A percentile compares a stretch with the other conserved stretches of the same genome.
Evolutionary conservation across 2,329 filamentous ascomycete genomes (phyloP).

Genomic region (Penicillium fuscoglaucum): DNA sequence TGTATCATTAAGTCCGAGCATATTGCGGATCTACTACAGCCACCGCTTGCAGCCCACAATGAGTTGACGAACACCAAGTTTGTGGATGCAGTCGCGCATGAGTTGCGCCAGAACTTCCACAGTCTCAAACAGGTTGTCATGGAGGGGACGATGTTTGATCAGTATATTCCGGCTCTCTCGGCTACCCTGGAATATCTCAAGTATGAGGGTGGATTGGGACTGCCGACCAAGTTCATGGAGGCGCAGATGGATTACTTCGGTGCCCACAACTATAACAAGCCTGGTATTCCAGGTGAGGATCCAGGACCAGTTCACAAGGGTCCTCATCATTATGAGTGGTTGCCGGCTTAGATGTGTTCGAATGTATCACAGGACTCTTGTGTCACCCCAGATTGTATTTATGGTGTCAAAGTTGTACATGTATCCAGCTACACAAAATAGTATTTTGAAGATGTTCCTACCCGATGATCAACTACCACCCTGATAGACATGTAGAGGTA

Average conservation of each 20-base stretch:
- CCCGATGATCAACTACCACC: background rate
- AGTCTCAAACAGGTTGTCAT: constrained; percentile 58
- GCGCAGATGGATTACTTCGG: constrained; percentile 72
- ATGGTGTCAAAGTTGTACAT: background rate
- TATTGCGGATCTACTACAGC: constrained; percentile 60
- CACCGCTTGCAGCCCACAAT: constrained; percentile 28
- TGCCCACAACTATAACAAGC: constrained; percentile 62
- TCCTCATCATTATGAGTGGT: constrained; percentile 65
- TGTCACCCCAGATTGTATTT: background rate
- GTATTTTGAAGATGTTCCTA: background rate
- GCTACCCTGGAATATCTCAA: constrained; percentile 68
- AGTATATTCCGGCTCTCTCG: constrained; percentile 60
- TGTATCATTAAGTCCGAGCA: constrained; percentile 71
- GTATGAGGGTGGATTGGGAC: constrained; percentile 57
- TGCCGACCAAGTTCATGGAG: constrained; percentile 70
- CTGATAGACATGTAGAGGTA: background rate
- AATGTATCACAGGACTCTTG: background rate
- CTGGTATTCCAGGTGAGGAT: constrained; percentile 52
- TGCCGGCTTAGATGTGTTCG: constrained; percentile 36
- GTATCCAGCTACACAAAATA: background rate
- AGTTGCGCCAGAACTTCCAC: constrained; percentile 54
- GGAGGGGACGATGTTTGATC: constrained; percentile 57
- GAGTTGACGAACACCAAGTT: constrained; percentile 40
- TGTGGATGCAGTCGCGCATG: constrained; percentile 52
- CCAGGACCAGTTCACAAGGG: constrained; percentile 56